Evolutionary conservation across 257 asterid species (phyloP), one percentile per base, ranked within the genome.

Genomic region (Dorcoceras hygrometricum): DNA sequence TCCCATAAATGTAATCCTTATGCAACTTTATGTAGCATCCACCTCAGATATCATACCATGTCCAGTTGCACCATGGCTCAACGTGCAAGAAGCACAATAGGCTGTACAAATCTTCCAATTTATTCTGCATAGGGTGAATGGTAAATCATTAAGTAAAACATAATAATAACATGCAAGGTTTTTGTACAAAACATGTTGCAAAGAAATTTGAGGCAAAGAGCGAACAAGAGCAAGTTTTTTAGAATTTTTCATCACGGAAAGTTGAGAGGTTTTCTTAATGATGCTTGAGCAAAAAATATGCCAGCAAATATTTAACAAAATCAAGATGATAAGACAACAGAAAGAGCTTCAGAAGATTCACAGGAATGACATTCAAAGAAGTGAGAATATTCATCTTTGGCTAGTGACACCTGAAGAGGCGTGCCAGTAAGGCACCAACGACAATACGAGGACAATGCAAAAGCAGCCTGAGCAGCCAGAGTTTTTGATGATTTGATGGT

Each of bases 11-110:
- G 24, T 19, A 16, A 31, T 32, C 25, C 39, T 20, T 18, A 19
- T 31, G 57, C 63, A 23, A 54, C 46, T 6, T 14, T 18, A 55
- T n/a, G 54, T 23, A 9, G 24, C 36, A 58, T 19, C 20, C 0
- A 28, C 24, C 22, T 23, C 62, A 18, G 23, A 28, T 39, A 62
- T 46, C 86, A 48, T 86, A 90, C 97, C 97, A 90, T 6, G 90
- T 89, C 97, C 97, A 90, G 72, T 90, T 90, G 85, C 96, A 90
- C 97, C 97, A 90, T 19, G 97, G 96, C 74, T 90, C 97, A 6
- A 90, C 96, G 19, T 76, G 96, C 91, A 90, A 83, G 84, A 90
- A 90, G 82, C 97, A 81, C 76, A 90, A 71, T 22, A 90, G 91
- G 79, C 96, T 90, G 80, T 70, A 90, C 57, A 90, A 80, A 48